Conservation (phyloP, 768 basidiomycete species). For the Leccinum obscurum region DNA sequence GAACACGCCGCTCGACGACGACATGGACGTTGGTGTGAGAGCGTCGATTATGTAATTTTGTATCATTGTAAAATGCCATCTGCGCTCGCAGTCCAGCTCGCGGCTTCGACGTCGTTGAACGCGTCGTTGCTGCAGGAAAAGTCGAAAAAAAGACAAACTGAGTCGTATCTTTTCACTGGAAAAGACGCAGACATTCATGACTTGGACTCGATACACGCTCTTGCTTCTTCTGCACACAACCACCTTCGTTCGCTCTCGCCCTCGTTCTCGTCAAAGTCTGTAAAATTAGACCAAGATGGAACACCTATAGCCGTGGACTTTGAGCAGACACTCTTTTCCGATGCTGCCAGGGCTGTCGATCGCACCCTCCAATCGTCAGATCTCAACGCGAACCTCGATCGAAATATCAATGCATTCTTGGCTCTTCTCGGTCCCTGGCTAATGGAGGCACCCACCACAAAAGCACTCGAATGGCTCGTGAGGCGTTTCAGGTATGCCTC, state of each 20-base stretch:
- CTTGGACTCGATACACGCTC: constrained; percentile 79
- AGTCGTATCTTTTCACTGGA: constrained; percentile 88
- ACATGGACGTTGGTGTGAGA: not conserved
- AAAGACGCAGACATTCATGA: constrained; percentile 84
- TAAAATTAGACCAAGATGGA: constrained; percentile 17
- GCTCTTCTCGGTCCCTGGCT: constrained; percentile 76
- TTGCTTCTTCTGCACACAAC: constrained; percentile 75
- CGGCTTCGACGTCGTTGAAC: constrained; percentile 78
- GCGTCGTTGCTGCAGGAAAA: constrained; percentile 66
- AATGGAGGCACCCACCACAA: constrained; percentile 76
- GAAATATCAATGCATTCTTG: constrained; percentile 59
- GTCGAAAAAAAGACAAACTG: constrained; percentile 55
- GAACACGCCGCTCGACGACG: constrained; percentile 46
- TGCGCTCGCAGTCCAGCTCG: constrained; percentile 80
- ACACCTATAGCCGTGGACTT: constrained; percentile 39
- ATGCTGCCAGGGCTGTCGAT: constrained; percentile 71
- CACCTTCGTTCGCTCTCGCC: constrained; percentile 68
- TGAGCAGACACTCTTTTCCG: constrained; percentile 69
- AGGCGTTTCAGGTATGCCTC: constrained; percentile 77
- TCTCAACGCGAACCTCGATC: constrained; percentile 63
- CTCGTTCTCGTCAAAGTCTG: constrained; percentile 35
- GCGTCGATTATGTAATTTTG: constrained; percentile 11
- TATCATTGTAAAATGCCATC: constrained; percentile 53
- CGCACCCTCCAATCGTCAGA: constrained; percentile 71
- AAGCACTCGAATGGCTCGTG: constrained; percentile 93